Percentiles rank a stretch among this genome's conserved stretches.
Conservation (phyloP, 2,329 filamentous ascomycete genomes). For the Verticillium isaacii region DNA sequence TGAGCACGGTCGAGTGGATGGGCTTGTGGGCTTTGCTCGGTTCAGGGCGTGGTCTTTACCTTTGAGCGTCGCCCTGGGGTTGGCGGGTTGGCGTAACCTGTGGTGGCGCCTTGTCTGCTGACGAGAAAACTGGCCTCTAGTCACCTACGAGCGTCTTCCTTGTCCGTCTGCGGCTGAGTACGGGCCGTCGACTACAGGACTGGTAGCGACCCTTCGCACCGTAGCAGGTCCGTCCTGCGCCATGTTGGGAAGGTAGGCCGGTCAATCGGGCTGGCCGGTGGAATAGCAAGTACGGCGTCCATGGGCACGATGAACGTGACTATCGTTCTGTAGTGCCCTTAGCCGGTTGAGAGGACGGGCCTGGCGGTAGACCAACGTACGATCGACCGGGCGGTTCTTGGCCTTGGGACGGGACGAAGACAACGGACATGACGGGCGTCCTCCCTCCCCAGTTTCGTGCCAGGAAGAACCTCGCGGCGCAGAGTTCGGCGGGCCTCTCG, state of each 20-base stretch:
- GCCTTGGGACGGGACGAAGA: background rate
- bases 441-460: background rate
- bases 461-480: background rate
- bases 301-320: background rate
- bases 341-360: background rate
- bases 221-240: no score
- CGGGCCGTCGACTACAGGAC: no score
- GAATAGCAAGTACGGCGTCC: background rate
- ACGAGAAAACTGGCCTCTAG: background rate
- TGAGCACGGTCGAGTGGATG: no score
- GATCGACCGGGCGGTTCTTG: background rate
- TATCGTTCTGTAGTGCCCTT: background rate
- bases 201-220: no score
- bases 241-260: background rate
- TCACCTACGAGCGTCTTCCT: background rate
- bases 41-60: no score
- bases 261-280: background rate
- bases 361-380: background rate
- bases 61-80: background rate
- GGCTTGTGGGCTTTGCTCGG: no score
- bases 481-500: background rate
- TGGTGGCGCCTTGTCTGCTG: background rate
- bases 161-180: no score
- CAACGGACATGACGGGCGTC: background rate
- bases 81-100: background rate